These are phyloP conservation scores for Penicillium canariense DNA, from an alignment of 495 filamentous ascomycete species.

Conservation along the genomic window DNA sequence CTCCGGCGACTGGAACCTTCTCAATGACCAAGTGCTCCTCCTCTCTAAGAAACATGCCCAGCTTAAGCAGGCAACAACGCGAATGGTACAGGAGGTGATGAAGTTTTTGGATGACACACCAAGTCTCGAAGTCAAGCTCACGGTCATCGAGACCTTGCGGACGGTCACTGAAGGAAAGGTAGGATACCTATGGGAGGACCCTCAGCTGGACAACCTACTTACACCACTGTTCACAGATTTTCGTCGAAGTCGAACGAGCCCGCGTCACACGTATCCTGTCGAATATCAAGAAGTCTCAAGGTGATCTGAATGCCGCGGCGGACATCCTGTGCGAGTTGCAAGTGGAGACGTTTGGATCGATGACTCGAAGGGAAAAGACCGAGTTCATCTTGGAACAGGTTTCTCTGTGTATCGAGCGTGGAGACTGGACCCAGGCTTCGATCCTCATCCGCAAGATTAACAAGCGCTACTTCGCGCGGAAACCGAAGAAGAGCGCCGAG, in stretches of 20 bases:
- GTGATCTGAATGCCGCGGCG: conserved; percentile 83
- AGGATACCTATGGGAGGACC: conserved; percentile 13
- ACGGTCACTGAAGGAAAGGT: conserved; percentile 98
- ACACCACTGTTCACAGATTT: conserved; percentile 59
- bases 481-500: conserved; percentile 83
- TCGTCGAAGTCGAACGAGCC: conserved; percentile 96
- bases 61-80: conserved; percentile 96
- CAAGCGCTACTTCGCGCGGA: conserved; percentile 82
- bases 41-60: conserved; percentile 99
- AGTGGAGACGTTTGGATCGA: conserved; percentile 98
- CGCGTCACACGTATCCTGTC: conserved; percentile 92
- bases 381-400: conserved; percentile 98
- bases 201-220: neutral
- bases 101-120: conserved; percentile 80
- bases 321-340: conserved; percentile 96
- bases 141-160: conserved; percentile 88
- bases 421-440: conserved; percentile 92
- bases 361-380: conserved; percentile 94
- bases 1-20: conserved; percentile 82
- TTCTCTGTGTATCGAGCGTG: conserved; percentile 88
- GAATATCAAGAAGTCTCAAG: conserved; percentile 93
- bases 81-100: conserved; percentile 98
- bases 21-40: conserved; percentile 93
- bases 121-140: conserved; percentile 78
- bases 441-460: conserved; percentile 97